Evolutionary conservation across 2,329 filamentous ascomycete genomes (phyloP).

Genomic region (Colletotrichum camelliae): DNA sequence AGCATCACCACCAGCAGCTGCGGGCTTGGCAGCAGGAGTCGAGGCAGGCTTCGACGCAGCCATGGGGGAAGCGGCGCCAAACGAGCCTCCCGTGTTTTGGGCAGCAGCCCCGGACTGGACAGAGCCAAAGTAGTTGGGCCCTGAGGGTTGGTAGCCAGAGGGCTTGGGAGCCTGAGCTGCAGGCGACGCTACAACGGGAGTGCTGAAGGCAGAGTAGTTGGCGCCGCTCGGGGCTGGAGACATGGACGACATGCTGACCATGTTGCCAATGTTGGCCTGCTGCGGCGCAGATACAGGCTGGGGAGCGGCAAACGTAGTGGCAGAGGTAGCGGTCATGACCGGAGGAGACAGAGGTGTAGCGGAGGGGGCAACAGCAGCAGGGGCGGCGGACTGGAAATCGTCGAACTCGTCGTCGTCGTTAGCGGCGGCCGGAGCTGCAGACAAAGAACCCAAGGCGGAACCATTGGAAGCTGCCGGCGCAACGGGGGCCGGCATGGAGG

Average conservation of each 20-base stretch:
- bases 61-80: slow-evolving; percentile 31
- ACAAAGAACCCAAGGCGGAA: slow-evolving; percentile 53
- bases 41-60: slow-evolving; percentile 54
- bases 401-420: slow-evolving; percentile 84
- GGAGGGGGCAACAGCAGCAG: slow-evolving; percentile 57
- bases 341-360: slow-evolving; percentile 52
- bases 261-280: slow-evolving; percentile 78
- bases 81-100: slow-evolving; percentile 27
- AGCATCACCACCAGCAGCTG: slow-evolving; percentile 74
- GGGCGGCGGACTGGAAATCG: slow-evolving; percentile 86
- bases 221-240: slow-evolving; percentile 70
- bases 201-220: slow-evolving; percentile 69
- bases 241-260: slow-evolving; percentile 81
- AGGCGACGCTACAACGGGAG: slow-evolving; percentile 46
- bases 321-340: slow-evolving; percentile 57
- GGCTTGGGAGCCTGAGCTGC: slow-evolving; percentile 58
- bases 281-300: slow-evolving; percentile 86
- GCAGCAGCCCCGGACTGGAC: slow-evolving; percentile 56
- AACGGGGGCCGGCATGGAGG: slow-evolving; percentile 48
- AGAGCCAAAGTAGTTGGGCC: slow-evolving; percentile 95
- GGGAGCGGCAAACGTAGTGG: slow-evolving; percentile 78
- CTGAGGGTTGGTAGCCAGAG: slow-evolving; percentile 73
- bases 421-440: slow-evolving; percentile 34
- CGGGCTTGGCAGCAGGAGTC: slow-evolving; percentile 55
- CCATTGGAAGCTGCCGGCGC: slow-evolving; percentile 50